Evolutionary conservation across 768 basidiomycete genomes (phyloP).

Genomic region (Clavaria fumosa): DNA sequence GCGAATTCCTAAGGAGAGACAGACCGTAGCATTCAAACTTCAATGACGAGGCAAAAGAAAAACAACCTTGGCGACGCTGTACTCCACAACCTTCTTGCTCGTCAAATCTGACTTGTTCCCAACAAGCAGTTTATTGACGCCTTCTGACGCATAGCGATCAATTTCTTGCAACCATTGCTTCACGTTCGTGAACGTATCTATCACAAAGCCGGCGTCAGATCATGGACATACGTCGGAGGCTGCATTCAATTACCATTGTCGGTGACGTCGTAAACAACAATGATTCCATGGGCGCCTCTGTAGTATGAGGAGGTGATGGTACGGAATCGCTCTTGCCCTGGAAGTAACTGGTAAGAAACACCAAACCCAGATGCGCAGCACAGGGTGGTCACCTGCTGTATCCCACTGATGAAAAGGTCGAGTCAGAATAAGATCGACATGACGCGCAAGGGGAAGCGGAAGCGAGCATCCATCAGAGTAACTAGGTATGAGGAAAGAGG

Average conservation of each 20-base stretch:
- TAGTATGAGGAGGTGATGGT: slow-evolving; percentile 99
- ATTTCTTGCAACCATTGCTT: slow-evolving; percentile 94
- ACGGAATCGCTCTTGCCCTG: slow-evolving; percentile 95
- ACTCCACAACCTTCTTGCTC: slow-evolving; percentile 91
- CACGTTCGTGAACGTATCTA: slow-evolving; percentile 89
- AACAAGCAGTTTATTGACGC: slow-evolving; percentile 95
- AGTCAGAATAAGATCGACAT: slow-evolving; percentile 16
- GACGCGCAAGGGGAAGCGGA: neutral
- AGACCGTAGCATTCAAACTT: neutral
- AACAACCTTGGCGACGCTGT: slow-evolving; percentile 68
- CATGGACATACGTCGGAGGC: neutral
- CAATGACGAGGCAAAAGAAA: neutral
- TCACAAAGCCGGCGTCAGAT: slow-evolving; percentile 8
- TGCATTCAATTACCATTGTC: slow-evolving; percentile 52
- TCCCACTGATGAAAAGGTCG: slow-evolving; percentile 60
- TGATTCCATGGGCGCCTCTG: slow-evolving; percentile 95
- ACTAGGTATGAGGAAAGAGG: too few relatives aligned
- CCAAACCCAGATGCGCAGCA: neutral
- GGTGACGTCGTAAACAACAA: slow-evolving; percentile 97
- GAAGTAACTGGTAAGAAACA: slow-evolving; percentile 6
- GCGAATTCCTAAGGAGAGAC: slow-evolving; percentile 60
- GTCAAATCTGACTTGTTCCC: slow-evolving; percentile 99
- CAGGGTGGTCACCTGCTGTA: slow-evolving; percentile 57
- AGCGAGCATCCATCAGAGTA: neutral
- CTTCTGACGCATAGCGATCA: slow-evolving; percentile 92